phyloP scores from a whole-genome alignment of 192 early-diverging fungal species.

The Paraglomus brasilianum region DNA sequence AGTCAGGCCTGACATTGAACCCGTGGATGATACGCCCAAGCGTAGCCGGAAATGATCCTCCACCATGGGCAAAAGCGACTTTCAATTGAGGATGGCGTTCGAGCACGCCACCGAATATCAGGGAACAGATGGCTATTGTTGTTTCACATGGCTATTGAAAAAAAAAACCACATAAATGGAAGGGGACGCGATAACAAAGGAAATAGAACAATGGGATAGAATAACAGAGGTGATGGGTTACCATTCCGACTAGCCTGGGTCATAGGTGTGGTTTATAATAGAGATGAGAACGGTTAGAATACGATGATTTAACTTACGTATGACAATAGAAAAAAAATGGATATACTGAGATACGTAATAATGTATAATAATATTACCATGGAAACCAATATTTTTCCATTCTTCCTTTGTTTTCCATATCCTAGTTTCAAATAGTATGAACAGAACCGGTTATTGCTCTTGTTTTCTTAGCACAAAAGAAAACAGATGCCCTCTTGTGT shows the following conservation, averaged over 20 bases:
- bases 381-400: constrained; percentile 74
- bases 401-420: constrained; percentile 59
- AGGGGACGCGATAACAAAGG: neutral
- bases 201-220: neutral
- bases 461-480: too few species aligned
- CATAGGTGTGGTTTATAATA: constrained; percentile 10
- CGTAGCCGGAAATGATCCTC: constrained; percentile 65
- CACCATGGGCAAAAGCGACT: constrained; percentile 65
- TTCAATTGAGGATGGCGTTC: constrained; percentile 62
- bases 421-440: constrained; percentile 23
- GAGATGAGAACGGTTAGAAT: too few species aligned
- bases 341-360: neutral
- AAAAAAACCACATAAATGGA: neutral
- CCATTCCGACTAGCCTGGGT: constrained; percentile 51
- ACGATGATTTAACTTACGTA: neutral
- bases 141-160: constrained; percentile 60
- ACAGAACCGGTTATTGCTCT: too few species aligned
- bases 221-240: constrained; percentile 2
- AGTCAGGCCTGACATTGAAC: constrained; percentile 62
- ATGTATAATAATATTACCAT: constrained; percentile 41
- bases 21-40: constrained; percentile 68
- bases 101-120: constrained; percentile 66
- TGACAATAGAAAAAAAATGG: constrained; percentile 8
- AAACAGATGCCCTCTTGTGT: too few species aligned
- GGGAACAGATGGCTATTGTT: constrained; percentile 61